Evolutionary conservation across 306 rosid species (phyloP).

Genomic region (Astragalus membranaceus): DNA sequence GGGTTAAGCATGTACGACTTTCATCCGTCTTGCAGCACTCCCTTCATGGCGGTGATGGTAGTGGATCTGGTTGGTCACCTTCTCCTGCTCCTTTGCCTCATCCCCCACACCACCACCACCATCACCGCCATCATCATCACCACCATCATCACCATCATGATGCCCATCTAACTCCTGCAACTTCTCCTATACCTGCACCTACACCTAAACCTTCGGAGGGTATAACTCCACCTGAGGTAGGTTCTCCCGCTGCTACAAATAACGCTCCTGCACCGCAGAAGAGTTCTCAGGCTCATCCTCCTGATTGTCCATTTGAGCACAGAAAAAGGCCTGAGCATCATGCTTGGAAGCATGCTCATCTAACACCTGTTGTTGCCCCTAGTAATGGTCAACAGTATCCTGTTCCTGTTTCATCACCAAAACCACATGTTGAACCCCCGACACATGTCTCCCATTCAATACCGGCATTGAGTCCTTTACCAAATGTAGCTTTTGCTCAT

Average conservation of each 20-base stretch:
- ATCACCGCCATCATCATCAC: constrained; percentile 46
- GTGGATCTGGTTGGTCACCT: constrained; percentile 46
- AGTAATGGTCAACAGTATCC: constrained; percentile 24
- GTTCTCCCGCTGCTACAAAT: constrained; percentile 41
- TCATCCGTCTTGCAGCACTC: constrained; percentile 68
- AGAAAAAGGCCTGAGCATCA: constrained; percentile 40
- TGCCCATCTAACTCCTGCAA: constrained; percentile 42
- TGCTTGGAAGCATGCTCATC: constrained; percentile 36
- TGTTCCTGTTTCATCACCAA: constrained; percentile 44
- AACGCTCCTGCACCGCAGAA: constrained; percentile 34
- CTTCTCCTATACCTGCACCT: constrained; percentile 55
- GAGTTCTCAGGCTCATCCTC: constrained; percentile 50
- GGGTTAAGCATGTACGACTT: constrained; percentile 86
- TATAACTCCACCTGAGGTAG: constrained; percentile 35
- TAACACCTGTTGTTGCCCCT: constrained; percentile 50
- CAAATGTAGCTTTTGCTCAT: constrained; percentile 67
- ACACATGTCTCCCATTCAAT: constrained; percentile 35
- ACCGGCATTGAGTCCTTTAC: constrained; percentile 69
- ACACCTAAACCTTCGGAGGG: constrained; percentile 30
- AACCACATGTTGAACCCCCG: constrained; percentile 33
- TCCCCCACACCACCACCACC: constrained; percentile 36
- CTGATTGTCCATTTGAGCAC: constrained; percentile 41
- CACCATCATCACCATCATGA: constrained; percentile 49
- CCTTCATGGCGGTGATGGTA: constrained; percentile 50
- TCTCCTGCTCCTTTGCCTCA: constrained; percentile 64